Conservation (phyloP, 805 yeast genomes). For the Kodamaea hsintzibuensis region DNA sequence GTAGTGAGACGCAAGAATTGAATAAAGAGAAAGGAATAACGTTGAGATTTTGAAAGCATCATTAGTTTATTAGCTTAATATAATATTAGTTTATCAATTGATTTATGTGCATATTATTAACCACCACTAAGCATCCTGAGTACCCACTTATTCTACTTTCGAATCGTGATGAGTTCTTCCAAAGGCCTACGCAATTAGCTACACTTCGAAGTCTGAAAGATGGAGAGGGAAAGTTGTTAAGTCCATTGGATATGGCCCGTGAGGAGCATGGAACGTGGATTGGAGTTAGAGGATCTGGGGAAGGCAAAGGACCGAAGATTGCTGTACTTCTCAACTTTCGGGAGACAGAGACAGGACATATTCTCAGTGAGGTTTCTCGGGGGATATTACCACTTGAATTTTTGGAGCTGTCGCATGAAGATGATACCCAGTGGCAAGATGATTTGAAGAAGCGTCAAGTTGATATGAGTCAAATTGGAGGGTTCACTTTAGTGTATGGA, state of each 20-base stretch:
- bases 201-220: slow-evolving; percentile 31
- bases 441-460: slow-evolving; percentile 32
- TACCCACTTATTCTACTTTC: slow-evolving; percentile 77
- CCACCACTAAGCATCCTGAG: slow-evolving; percentile 67
- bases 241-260: slow-evolving; percentile 75
- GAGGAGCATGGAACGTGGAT: slow-evolving; percentile 90
- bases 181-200: slow-evolving; percentile 66
- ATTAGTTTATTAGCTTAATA: neutral
- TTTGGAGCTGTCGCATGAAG: slow-evolving; percentile 33
- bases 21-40: neutral
- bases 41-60: neutral
- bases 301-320: slow-evolving; percentile 45
- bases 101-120: slow-evolving; percentile 75
- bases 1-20: neutral
- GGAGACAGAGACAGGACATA: slow-evolving; percentile 38
- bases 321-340: slow-evolving; percentile 78
- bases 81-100: neutral
- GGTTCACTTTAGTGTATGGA: slow-evolving; percentile 64
- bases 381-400: slow-evolving; percentile 53
- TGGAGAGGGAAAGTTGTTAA: slow-evolving; percentile 40
- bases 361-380: slow-evolving; percentile 45
- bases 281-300: slow-evolving; percentile 51
- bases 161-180: slow-evolving; percentile 84
- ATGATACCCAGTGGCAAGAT: slow-evolving; percentile 26
- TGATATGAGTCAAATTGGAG: slow-evolving; percentile 48